phyloP scores from a whole-genome alignment of 2,329 filamentous ascomycete genomes.

The Fusarium falciforme region DNA sequence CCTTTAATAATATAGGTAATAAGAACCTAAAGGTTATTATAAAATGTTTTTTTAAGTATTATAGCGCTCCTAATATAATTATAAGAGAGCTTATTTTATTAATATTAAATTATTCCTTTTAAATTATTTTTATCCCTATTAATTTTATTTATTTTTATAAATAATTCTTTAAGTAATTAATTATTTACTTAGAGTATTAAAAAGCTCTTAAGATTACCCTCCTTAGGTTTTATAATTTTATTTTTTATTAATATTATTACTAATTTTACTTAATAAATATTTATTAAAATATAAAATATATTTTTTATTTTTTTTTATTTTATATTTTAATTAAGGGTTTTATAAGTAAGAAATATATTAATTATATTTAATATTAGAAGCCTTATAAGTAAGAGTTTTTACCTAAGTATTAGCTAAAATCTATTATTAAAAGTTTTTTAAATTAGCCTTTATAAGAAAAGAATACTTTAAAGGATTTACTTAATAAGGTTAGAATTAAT shows the following conservation, averaged over 20 bases:
- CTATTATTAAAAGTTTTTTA: too few species aligned
- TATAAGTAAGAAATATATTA: neutral
- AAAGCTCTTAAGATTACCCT: neutral
- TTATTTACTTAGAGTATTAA: neutral
- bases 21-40: too few species aligned
- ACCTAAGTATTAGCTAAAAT: too few species aligned
- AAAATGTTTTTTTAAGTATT: too few species aligned
- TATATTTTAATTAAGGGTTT: neutral
- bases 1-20: neutral
- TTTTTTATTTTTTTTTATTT: neutral
- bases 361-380: too few species aligned
- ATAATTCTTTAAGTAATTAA: neutral
- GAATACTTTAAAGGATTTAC: too few species aligned
- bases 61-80: accelerated
- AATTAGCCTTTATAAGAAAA: too few species aligned
- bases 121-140: neutral
- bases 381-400: too few species aligned
- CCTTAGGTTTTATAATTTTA: neutral
- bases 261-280: neutral
- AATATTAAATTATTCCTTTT: neutral
- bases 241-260: neutral
- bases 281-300: neutral
- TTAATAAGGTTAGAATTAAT: too few species aligned
- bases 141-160: neutral
- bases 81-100: neutral